Conservation (phyloP, 768 basidiomycete genomes). For the Termitomyces sp. region DNA sequence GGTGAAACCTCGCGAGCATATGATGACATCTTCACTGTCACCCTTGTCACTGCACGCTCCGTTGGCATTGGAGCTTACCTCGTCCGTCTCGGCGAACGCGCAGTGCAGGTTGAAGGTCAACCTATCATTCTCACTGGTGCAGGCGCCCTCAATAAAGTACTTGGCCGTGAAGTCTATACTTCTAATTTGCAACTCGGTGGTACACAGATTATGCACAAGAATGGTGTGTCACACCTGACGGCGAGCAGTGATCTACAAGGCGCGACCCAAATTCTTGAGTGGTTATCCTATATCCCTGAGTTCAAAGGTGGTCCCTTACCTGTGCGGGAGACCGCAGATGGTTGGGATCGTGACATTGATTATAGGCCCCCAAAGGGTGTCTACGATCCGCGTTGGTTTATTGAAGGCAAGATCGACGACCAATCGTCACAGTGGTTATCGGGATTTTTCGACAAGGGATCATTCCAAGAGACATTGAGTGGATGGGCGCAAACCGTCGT, state of each 20-base stretch:
- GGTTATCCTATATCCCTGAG: conserved; percentile 92
- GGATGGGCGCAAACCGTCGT: conserved; percentile 99
- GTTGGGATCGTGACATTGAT: conserved; percentile 89
- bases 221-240: conserved; percentile 95
- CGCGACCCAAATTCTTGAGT: conserved; percentile 87
- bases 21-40: conserved; percentile 99
- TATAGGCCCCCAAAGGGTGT: conserved; percentile 90
- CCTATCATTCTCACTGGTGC: conserved; percentile 99
- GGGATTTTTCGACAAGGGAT: conserved; percentile 96
- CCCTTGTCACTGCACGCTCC: conserved; percentile 95
- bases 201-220: conserved; percentile 99
- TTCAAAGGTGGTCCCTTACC: conserved; percentile 77
- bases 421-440: conserved; percentile 65
- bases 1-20: conserved; percentile 98
- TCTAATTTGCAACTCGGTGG: conserved; percentile 98
- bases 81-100: conserved; percentile 94
- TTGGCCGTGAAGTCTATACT: conserved; percentile 98
- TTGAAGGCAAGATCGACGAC: conserved; percentile 91
- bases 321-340: conserved; percentile 62
- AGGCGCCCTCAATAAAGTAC: conserved; percentile 94
- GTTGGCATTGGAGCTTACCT: conserved; percentile 99
- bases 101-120: conserved; percentile 98
- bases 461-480: conserved; percentile 97
- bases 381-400: conserved; percentile 98
- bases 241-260: conserved; percentile 95